A percentile compares a stretch with the other conserved stretches of the same genome.
These are phyloP conservation scores for Crocinoboletus sp. DNA, from an alignment of 1,284 basidiomycete species.

Conservation along the genomic window DNA sequence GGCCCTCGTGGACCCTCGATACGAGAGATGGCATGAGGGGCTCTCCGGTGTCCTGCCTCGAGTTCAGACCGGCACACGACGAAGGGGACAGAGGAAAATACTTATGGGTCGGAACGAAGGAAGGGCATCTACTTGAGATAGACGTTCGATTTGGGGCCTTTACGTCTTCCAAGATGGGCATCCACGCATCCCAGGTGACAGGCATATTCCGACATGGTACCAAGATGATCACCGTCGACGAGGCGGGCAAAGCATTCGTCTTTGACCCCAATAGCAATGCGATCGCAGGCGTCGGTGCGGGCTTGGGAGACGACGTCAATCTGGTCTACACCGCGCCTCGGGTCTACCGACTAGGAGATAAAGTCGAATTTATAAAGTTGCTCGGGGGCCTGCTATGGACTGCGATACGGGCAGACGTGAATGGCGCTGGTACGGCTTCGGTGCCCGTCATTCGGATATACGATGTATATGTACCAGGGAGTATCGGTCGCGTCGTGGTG, in stretches of 20 bases:
- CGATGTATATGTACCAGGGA: slow-evolving; percentile 59
- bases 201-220: slow-evolving; percentile 68
- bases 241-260: slow-evolving; percentile 75
- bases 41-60: slow-evolving; percentile 68
- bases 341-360: slow-evolving; percentile 72
- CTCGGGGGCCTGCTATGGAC: slow-evolving; percentile 81
- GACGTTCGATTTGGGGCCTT: slow-evolving; percentile 62
- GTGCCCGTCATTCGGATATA: slow-evolving; percentile 77
- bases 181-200: slow-evolving; percentile 64
- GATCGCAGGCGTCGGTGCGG: slow-evolving; percentile 28
- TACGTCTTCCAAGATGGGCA: slow-evolving; percentile 50
- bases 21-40: slow-evolving; percentile 64
- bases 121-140: slow-evolving; percentile 81
- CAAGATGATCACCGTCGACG: slow-evolving; percentile 78
- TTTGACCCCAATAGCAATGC: slow-evolving; percentile 46
- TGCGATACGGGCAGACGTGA: slow-evolving; percentile 49
- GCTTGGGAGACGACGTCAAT: slow-evolving; percentile 33
- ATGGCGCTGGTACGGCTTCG: slow-evolving; percentile 39
- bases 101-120: slow-evolving; percentile 86
- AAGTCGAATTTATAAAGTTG: slow-evolving; percentile 73
- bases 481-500: slow-evolving; percentile 44
- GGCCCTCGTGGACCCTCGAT: slow-evolving; percentile 52
- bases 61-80: slow-evolving; percentile 55
- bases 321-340: slow-evolving; percentile 49
- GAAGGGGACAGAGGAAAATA: slow-evolving; percentile 41